Conservation (phyloP, 2,329 filamentous ascomycete genomes). For the Aspergillus amoenus region DNA sequence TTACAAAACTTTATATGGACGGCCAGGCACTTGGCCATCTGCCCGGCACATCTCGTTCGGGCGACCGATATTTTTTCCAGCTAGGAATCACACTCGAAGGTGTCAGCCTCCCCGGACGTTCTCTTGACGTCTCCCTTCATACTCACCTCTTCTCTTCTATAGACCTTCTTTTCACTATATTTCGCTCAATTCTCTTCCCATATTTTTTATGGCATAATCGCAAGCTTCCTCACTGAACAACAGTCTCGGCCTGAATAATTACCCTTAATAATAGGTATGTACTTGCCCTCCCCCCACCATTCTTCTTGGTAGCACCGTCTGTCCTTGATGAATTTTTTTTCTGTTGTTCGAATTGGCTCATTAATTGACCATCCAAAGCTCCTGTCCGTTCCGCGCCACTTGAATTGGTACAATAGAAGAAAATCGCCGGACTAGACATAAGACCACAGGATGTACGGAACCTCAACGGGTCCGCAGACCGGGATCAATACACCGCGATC, state of each 20-base stretch:
- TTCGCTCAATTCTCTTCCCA: conserved; percentile 3
- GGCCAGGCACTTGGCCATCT: conserved; percentile 2
- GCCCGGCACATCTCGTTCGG: conserved; percentile 7
- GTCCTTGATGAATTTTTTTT: not conserved
- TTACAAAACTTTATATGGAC: conserved; percentile 13
- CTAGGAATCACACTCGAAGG: conserved; percentile 5
- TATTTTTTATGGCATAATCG: conserved; percentile 3
- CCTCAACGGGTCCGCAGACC: conserved; percentile 79
- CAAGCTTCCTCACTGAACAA: not conserved
- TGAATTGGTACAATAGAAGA: not conserved
- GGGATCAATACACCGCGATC: conserved; percentile 96
- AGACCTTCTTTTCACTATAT: conserved; percentile 12
- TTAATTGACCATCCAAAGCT: not conserved
- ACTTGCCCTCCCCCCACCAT: not conserved
- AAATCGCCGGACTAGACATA: conserved; percentile 16
- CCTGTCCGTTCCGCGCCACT: conserved; percentile 1
- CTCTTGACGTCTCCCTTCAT: not conserved
- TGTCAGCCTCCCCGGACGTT: not conserved
- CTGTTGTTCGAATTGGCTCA: not conserved
- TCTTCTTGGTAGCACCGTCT: not conserved
- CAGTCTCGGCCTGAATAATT: conserved; percentile 1
- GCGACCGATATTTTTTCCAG: conserved; percentile 12
- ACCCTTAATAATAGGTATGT: conserved; percentile 11
- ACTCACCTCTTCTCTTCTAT: conserved; percentile 9
- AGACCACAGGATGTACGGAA: conserved; percentile 73